A percentile compares a stretch with the other conserved stretches of the same genome.
phyloP scores from a whole-genome alignment of 2,329 filamentous ascomycete genomes.

The Hirsutella minnesotensis region DNA sequence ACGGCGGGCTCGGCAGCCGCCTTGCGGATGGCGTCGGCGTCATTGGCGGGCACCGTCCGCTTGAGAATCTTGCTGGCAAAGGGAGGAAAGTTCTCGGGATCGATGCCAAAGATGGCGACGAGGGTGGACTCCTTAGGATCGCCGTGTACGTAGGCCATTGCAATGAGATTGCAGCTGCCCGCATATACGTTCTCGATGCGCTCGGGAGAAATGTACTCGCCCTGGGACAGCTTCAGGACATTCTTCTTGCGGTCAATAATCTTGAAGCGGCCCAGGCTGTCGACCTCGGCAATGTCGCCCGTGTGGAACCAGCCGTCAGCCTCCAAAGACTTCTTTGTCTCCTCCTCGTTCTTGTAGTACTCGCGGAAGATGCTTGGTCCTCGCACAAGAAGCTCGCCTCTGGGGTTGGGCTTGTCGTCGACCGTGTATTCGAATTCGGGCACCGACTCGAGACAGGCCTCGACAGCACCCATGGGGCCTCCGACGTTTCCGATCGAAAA shows the following conservation, averaged over 20 bases:
- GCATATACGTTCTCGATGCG: constrained; percentile 92
- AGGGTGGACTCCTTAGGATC: constrained; percentile 72
- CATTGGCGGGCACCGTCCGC: constrained; percentile 48
- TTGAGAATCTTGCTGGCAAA: constrained; percentile 71
- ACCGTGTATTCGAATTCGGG: constrained; percentile 90
- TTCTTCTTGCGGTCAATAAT: constrained; percentile 98
- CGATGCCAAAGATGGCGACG: constrained; percentile 79
- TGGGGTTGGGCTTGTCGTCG: constrained; percentile 77
- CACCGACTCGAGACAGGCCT: constrained; percentile 74
- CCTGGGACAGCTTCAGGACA: constrained; percentile 94
- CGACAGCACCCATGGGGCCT: constrained; percentile 51
- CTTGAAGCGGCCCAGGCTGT: constrained; percentile 74
- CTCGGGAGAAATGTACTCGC: constrained; percentile 96
- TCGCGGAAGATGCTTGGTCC: constrained; percentile 71
- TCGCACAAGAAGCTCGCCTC: constrained; percentile 78
- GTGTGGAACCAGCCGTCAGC: constrained; percentile 95
- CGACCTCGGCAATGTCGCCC: constrained; percentile 80
- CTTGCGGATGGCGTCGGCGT: constrained; percentile 54
- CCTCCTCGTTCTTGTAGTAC: constrained; percentile 83
- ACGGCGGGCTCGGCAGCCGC: constrained; percentile 61
- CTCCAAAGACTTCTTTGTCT: constrained; percentile 73
- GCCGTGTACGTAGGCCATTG: constrained; percentile 81
- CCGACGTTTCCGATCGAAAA: constrained; percentile 74
- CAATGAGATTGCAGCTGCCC: constrained; percentile 65
- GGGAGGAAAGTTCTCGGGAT: constrained; percentile 70